Base-by-base conservation (phyloP, 2,329 filamentous ascomycete species). In the Neopestalotiopsis rosae region DNA sequence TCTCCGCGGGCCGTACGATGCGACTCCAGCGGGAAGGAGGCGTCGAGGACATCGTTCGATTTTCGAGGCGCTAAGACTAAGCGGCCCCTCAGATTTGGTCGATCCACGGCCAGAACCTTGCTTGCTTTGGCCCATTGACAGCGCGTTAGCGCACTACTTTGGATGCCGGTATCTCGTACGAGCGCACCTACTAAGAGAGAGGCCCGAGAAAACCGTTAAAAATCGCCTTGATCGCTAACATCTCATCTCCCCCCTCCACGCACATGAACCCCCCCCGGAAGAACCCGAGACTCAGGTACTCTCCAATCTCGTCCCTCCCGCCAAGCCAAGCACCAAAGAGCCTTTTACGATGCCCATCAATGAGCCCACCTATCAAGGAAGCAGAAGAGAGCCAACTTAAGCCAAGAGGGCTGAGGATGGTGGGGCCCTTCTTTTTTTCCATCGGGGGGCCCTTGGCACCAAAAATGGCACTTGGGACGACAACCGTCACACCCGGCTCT, bases 11-110 rank as follows among this genome's bases (percentile, higher is more conserved):
- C 59, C 59, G 59, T 62, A 62, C 59, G 59, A 62, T 62, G 59
- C 59, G 30, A 62, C 59, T 42, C 59, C 59, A 62, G 59, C 14
- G 59, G 59, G 59, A 62, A 62, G 59, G 59, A 62, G 59, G 59
- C 59, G 59, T 62, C 59, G 32, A 62, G 59, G 59, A 62, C 59
- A 62, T 62, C 59, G 59, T 62, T 62, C 59, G 59, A 62, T 62
- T 62, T 62, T 62, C 59, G 59, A 62, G 59, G 28, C 59, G 59
- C 59, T 62, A 62, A 62, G 28, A 62, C 59, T 52, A 62, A 62
- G 59, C 59, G 59, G 59, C 59, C 59, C 59, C 59, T 62, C 59
- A 62, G 59, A 62, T 62, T 62, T 62, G 59, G 59, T 34, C 30
- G 32, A 38, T 40, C 59, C 59, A 62, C 28, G 34, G 32, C 59